Conservation (phyloP, 2,329 filamentous ascomycete species). For the Mycosphaerella sp. region DNA sequence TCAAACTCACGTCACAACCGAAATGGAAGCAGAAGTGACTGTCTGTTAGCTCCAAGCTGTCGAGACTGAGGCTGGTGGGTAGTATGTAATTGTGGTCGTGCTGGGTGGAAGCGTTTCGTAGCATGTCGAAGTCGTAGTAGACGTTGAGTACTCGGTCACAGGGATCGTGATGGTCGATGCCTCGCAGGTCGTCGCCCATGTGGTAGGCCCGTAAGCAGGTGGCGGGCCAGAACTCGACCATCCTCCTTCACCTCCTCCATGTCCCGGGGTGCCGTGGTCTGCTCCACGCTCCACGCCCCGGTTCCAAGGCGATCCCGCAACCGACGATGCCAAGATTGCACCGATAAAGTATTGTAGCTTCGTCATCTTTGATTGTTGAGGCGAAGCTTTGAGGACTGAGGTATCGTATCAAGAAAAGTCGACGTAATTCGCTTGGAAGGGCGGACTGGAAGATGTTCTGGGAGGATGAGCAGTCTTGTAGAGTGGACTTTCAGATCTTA, state of each 20-base stretch:
- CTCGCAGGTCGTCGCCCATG: not conserved
- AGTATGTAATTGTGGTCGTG: not conserved
- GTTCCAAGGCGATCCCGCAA: not conserved
- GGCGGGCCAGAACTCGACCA: not conserved
- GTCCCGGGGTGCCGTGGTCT: not conserved
- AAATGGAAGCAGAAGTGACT: too few species aligned
- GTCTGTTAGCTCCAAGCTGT: not conserved
- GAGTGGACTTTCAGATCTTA: not conserved
- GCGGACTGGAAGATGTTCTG: not conserved
- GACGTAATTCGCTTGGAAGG: too few species aligned
- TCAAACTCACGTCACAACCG: too few species aligned
- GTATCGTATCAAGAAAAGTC: not conserved
- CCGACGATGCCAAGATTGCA: not conserved
- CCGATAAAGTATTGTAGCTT: not conserved
- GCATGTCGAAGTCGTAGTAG: not conserved
- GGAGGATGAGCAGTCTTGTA: not conserved
- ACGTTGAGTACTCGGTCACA: not conserved
- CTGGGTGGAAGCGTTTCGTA: not conserved
- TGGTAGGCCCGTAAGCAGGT: not conserved
- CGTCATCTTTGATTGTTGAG: not conserved
- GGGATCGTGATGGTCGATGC: not conserved
- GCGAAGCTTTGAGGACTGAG: not conserved
- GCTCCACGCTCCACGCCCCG: not conserved
- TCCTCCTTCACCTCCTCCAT: not conserved
- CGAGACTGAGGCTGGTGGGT: too few species aligned